Evolutionary conservation across 2,329 filamentous ascomycete genomes (phyloP), one percentile per base, ranked within the genome.

Genomic region (Fusarium albosuccineum): DNA sequence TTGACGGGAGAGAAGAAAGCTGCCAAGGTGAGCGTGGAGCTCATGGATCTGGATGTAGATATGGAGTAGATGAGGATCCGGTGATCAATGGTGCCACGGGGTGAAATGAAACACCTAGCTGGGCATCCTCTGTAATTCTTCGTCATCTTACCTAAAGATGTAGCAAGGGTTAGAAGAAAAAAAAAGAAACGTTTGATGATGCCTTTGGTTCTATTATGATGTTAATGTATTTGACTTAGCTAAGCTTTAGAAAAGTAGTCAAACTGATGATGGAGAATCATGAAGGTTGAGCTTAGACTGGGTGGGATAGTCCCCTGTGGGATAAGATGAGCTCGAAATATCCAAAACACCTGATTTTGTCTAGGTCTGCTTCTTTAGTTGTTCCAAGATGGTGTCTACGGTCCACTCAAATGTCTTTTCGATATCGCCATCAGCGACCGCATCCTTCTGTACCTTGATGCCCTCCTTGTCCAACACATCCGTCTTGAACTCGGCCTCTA

Each of bases 331-430:
- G 10, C 16, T 46, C n/a, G 13, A 29, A 17, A 14, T 36, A 58
- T 37, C 17, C 29, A 51, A 37, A 39, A 14, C 22, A 9, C 27
- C 26, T n/a, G 17, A 27, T 17, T 36, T 26, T 8, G 9, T 48
- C 55, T 71, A 67, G 30, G 56, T 36, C 30, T 68, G 60, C 44
- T 72, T 70, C 63, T 81, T 79, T 62, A 87, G 64, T 64, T 81
- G 78, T 16, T 75, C 74, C 74, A 92, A 83, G 16, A 94, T 76
- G 49, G 81, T 79, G 53, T 88, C 85, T 2, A 93, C 90, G 1
- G 89, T 88, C 92, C 92, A 94, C 52, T 83, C 81, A 66, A 94
- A 78, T 30, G 88, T 85, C 57, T 84, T 82, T 66, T 82, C 82
- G 85, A 94, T 89, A 60, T 87, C 84, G 9, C 83, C 80, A 72